Conservation (phyloP, 345 rosid genomes). For the Salix purpurea region DNA sequence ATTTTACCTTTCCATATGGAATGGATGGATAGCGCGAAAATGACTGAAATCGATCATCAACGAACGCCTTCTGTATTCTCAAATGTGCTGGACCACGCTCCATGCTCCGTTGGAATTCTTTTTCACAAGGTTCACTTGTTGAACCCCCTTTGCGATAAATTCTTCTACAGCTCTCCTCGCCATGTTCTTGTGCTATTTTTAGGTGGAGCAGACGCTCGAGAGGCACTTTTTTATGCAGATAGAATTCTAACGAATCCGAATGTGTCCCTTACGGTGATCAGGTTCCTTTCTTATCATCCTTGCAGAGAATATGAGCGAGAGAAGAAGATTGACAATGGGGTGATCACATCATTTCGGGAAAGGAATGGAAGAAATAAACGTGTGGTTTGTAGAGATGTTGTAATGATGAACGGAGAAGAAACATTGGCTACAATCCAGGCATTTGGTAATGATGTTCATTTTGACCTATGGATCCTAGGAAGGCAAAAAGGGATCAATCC, state of each 20-base stretch:
- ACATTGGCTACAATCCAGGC: conserved; percentile 57
- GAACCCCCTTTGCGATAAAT: conserved; percentile 15
- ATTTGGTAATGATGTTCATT: conserved; percentile 27
- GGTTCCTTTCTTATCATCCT: conserved; percentile 48
- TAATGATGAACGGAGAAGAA: conserved; percentile 65
- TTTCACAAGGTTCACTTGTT: conserved; percentile 40
- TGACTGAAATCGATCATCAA: no score
- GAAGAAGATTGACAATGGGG: conserved; percentile 77
- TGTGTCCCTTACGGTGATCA: conserved; percentile 43
- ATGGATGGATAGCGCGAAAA: background rate
- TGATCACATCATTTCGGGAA: conserved; percentile 72
- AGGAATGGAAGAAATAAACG: conserved; percentile 51
- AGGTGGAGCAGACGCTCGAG: conserved; percentile 78
- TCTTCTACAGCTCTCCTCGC: background rate
- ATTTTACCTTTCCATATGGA: conserved; percentile 51
- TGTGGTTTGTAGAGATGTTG: conserved; percentile 57
- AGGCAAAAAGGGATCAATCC: conserved; percentile 60
- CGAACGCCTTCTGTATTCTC: conserved; percentile 27
- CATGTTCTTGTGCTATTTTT: conserved; percentile 47
- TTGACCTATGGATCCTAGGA: conserved; percentile 76
- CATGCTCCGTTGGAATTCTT: conserved; percentile 71
- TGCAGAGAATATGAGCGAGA: conserved; percentile 58
- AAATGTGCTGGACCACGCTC: conserved; percentile 52
- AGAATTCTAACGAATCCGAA: conserved; percentile 47
- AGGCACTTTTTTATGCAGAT: conserved; percentile 56